Percentiles rank a stretch among this genome's conserved stretches.
Conservation (phyloP, 1,284 basidiomycete species). For the Spongiforma sp. region DNA sequence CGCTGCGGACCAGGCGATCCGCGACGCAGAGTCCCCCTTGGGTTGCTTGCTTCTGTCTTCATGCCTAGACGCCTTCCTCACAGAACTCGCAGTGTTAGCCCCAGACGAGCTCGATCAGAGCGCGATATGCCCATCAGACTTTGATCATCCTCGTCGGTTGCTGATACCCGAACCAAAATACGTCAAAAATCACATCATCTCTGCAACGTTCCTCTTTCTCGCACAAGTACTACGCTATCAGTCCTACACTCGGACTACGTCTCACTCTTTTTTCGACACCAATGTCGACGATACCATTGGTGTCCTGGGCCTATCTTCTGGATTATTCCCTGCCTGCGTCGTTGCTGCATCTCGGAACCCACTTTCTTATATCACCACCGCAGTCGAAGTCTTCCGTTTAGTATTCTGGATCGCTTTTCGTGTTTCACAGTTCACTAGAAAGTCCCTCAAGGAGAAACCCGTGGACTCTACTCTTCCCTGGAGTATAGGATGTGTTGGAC, state of each 20-base stretch:
- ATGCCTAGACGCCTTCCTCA: slow-evolving; percentile 54
- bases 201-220: slow-evolving; percentile 54
- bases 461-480: slow-evolving; percentile 48
- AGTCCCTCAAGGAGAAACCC: slow-evolving; percentile 25
- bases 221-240: slow-evolving; percentile 60
- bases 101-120: slow-evolving; percentile 38
- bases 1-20: slow-evolving; percentile 45
- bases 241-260: slow-evolving; percentile 42
- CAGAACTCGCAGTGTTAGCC: slow-evolving; percentile 52
- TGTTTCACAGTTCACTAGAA: slow-evolving; percentile 45
- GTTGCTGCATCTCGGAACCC: slow-evolving; percentile 51
- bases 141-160: slow-evolving; percentile 44
- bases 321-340: slow-evolving; percentile 61
- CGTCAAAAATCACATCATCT: slow-evolving; percentile 53
- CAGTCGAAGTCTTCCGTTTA: slow-evolving; percentile 57
- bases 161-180: slow-evolving; percentile 42
- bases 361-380: slow-evolving; percentile 48
- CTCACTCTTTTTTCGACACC: slow-evolving; percentile 41
- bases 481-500: slow-evolving; percentile 56
- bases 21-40: slow-evolving; percentile 42
- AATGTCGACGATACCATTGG: slow-evolving; percentile 43
- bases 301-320: slow-evolving; percentile 67
- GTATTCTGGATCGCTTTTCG: slow-evolving; percentile 65
- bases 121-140: slow-evolving; percentile 49
- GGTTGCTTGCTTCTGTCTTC: slow-evolving; percentile 52